Evolutionary conservation across 2,329 filamentous ascomycete genomes (phyloP).

Genomic region (Claviceps purpurea): DNA sequence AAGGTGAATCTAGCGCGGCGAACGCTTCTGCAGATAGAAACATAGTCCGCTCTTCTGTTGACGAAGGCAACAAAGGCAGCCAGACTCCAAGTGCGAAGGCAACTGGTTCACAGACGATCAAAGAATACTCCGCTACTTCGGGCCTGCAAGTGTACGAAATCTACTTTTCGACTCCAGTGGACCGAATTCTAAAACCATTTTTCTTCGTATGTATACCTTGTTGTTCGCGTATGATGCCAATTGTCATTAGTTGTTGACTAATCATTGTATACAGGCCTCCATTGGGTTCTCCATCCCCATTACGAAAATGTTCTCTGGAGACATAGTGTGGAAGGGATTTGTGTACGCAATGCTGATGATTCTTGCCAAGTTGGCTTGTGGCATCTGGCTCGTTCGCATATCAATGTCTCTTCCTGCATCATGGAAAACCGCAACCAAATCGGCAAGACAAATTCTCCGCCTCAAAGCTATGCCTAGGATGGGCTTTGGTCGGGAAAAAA

Average conservation of each 20-base stretch:
- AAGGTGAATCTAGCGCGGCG: slow-evolving; percentile 4
- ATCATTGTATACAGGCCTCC: slow-evolving; percentile 15
- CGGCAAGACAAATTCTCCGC: background rate
- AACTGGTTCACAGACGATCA: background rate
- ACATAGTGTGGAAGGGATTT: slow-evolving; percentile 57
- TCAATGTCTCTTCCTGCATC: background rate
- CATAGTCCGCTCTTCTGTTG: background rate
- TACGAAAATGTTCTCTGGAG: slow-evolving; percentile 48
- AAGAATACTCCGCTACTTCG: background rate
- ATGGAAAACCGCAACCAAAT: background rate
- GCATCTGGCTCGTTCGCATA: slow-evolving; percentile 38
- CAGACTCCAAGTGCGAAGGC: background rate
- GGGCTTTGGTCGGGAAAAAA: background rate
- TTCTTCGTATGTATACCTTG: slow-evolving; percentile 45
- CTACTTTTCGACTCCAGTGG: slow-evolving; percentile 25
- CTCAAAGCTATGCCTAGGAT: background rate
- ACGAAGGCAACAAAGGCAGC: background rate
- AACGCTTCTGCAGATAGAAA: background rate
- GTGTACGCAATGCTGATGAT: slow-evolving; percentile 62
- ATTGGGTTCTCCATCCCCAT: slow-evolving; percentile 74
- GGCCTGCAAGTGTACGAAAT: slow-evolving; percentile 20
- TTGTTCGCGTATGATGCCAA: background rate
- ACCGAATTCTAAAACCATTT: slow-evolving; percentile 50
- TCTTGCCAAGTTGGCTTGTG: slow-evolving; percentile 46
- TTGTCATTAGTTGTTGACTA: background rate